These are phyloP conservation scores for Leccinum rimulosum DNA, from an alignment of 768 basidiomycete genomes.

Conservation along the genomic window DNA sequence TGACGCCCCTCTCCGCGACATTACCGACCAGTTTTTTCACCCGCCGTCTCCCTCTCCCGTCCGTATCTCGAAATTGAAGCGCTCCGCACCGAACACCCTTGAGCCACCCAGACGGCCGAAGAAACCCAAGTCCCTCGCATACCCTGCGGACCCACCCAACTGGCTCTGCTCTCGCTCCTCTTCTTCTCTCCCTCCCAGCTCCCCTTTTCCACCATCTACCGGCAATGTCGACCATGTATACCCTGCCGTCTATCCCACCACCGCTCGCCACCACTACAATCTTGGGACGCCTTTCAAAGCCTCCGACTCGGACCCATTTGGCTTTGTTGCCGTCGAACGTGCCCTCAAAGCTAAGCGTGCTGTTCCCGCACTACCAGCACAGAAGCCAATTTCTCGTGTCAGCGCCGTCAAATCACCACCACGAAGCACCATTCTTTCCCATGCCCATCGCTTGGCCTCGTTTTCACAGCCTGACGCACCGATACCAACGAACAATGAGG, in stretches of 20 bases:
- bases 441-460: conserved; percentile 21
- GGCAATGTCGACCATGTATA: conserved; percentile 11
- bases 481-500: conserved; percentile 31
- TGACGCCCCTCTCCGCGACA: conserved; percentile 29
- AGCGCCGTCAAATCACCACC: conserved; percentile 19
- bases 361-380: conserved; percentile 8
- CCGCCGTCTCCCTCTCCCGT: conserved; percentile 32
- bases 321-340: conserved; percentile 53
- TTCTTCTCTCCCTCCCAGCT: conserved; percentile 36
- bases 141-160: conserved; percentile 32
- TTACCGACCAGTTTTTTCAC: conserved; percentile 35
- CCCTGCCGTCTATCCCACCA: conserved; percentile 1
- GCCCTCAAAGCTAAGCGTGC: conserved; percentile 45
- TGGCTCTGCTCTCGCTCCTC: conserved; percentile 26
- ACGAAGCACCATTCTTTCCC: conserved; percentile 20
- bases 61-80: conserved; percentile 23
- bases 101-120: conserved; percentile 34
- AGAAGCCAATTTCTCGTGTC: conserved; percentile 7
- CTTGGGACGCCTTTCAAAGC: conserved; percentile 22
- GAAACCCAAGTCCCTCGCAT: conserved; percentile 31
- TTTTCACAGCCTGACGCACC: conserved; percentile 36
- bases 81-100: conserved; percentile 4
- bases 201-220: conserved; percentile 29
- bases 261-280: conserved; percentile 18
- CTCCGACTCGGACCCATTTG: conserved; percentile 52